A percentile compares a stretch with the other conserved stretches of the same genome.
phyloP scores from a whole-genome alignment of 2,329 filamentous ascomycete species.

The Fusarium albidum region DNA sequence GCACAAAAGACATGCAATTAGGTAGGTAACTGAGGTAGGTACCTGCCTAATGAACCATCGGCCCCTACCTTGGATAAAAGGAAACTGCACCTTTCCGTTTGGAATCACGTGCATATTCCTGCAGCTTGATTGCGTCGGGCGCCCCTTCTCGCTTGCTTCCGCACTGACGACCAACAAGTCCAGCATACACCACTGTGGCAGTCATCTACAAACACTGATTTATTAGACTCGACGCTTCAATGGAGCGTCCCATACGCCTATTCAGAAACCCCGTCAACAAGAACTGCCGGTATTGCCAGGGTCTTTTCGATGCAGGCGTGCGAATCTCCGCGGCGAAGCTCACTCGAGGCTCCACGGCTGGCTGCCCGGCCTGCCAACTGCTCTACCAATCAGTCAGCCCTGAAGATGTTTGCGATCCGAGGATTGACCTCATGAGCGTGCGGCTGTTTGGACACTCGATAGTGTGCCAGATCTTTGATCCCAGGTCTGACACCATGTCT shows the following conservation, averaged over 20 bases:
- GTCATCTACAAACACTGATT: no score
- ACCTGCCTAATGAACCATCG: no score
- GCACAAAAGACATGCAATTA: no score
- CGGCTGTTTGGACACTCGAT: neutral
- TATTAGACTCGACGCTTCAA: no score
- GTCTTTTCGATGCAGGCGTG: neutral
- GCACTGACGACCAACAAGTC: no score
- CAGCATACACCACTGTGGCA: no score
- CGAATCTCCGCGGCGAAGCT: neutral
- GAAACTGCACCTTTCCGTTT: no score
- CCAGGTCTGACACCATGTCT: slow-evolving; percentile 2
- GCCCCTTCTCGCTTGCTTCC: no score
- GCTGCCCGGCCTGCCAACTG: slow-evolving; percentile 1
- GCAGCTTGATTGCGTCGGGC: no score
- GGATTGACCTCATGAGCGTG: neutral
- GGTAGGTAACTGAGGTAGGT: no score
- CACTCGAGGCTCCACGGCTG: neutral
- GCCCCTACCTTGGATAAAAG: no score
- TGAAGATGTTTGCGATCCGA: neutral
- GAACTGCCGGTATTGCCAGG: neutral
- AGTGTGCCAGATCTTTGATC: slow-evolving; percentile 2
- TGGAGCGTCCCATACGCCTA: neutral
- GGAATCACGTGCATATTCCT: no score
- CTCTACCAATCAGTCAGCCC: neutral
- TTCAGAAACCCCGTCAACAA: neutral